Base-by-base conservation (phyloP, 179 eudicot species). In the Gypsophila paniculata region DNA sequence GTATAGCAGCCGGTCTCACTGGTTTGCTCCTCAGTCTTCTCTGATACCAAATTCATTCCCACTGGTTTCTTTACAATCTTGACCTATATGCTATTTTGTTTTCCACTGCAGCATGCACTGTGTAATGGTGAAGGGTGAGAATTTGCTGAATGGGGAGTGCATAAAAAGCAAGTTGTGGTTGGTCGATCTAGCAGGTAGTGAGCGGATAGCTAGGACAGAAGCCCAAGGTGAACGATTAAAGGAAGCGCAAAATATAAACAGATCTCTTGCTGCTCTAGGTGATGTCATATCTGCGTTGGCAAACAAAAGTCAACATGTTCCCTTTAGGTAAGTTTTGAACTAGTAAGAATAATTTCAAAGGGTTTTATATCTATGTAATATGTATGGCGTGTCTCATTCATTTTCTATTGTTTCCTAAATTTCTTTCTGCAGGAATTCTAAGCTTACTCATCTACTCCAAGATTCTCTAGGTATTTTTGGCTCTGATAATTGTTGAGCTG, bases 371-470 rank as follows among this genome's bases (percentile, higher is more conserved):
- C 9, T 51, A 25, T 49, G 39, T 26, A 38, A 1, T 48, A 2
- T 15, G 32, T 34, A 13, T 63, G 19, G 18, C 64, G 32, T 29
- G 21, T 66, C 60, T 34, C 63, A 14, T 8, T 63, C 32, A 46
- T 29, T 1, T 70, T 46, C 72, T 74, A 61, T 18, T 70, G 14
- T 65, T 60, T 32, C 68, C n/a, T 39, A 17, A 46, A 44, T 38
- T 44, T 23, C 0, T 23, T 70, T 6, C 52, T 80, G 78, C 83
- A 91, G 98, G 89, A 93, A 93, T 78, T 93, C 97, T 59, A 93
- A 91, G 87, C 98, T 93, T 71, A 91, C 98, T 36, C 97, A 93
- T 80, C 80, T 93, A 80, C 97, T 93, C 73, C 98, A 93, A 78
- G 98, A 93, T 82, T 93, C 98, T 59, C 77, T 93, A 86, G 98